Base-by-base conservation (phyloP, 2,329 filamentous ascomycete genomes). In the Xylariales sp. region DNA sequence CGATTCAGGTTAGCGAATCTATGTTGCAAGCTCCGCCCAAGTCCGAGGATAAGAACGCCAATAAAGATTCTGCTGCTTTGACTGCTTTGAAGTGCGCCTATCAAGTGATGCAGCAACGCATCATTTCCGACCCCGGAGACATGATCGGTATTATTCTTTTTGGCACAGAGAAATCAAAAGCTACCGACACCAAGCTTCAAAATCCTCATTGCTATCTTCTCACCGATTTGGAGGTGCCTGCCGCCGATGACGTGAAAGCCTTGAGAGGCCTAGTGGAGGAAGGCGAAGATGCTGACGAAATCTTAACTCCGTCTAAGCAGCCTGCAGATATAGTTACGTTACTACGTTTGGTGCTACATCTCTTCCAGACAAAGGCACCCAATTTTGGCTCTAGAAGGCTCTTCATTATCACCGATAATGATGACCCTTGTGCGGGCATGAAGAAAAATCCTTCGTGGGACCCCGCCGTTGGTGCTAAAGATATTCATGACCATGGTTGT, bases 81-180 rank as follows among this genome's bases (percentile, higher is more conserved):
- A 94, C 95, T 16, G 94, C 96, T 3, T 82, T 99, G 57, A 97
- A 97, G 84, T 97, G 93, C 75, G 96, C 95, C 65, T 97, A 97
- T 76, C 89, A 93, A 76, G 85, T 99, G 61, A 97, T 99, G 93
- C 93, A 98, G 81, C 95, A 98, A 82, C 93, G 96, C 74, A 98
- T 99, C 80, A 98, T 99, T 74, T 95, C 95, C 3, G 95, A 94
- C 69, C 96, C 96, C 1, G 94, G 91, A 76, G 96, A 99, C 69
- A 97, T 97, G 93, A 97, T 99, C 87, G 94, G 95, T 1, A 91
- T 99, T 32, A 80, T 99, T 45, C 84, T 99, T 0, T 99, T 97
- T 77, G 94, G 94, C 8, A 99, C 96, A 0, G 85, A 90, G 30
- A 60, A 70, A 48, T 66, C 64, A 10, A 63, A 63, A 36, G 36